Conservation (phyloP, 208 protist species). For the Acanthamoeba quina region DNA sequence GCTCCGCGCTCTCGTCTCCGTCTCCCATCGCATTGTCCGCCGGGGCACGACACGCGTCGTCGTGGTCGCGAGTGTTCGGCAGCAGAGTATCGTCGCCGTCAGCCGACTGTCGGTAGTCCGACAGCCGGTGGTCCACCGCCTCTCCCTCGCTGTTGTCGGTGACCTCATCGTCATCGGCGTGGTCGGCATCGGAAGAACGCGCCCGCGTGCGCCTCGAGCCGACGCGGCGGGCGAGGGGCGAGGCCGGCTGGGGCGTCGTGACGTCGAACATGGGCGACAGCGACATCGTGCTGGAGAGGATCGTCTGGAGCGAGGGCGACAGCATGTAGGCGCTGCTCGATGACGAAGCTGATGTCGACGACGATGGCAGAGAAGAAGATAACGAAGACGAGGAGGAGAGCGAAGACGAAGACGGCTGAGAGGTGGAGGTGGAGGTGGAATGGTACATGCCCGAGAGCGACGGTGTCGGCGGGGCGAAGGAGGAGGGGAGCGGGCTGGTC, state of each 20-base stretch:
- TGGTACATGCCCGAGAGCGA: not conserved
- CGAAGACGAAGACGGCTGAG: not conserved
- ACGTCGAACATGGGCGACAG: constrained; percentile 19
- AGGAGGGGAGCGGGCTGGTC: not conserved
- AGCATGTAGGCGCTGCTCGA: not conserved
- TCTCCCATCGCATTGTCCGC: not conserved
- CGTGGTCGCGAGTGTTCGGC: too few relatives aligned
- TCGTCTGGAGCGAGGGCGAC: not conserved
- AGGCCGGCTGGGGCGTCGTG: not conserved
- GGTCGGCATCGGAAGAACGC: not conserved
- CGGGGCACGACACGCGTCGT: not conserved
- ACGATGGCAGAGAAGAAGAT: not conserved
- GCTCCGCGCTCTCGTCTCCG: too few relatives aligned
- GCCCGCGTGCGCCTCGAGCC: too few relatives aligned
- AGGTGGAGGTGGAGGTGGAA: not conserved
- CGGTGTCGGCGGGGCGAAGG: not conserved
- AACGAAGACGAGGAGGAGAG: not conserved
- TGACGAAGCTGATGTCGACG: not conserved
- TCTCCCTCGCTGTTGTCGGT: not conserved
- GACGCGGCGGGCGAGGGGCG: not conserved
- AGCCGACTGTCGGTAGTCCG: not conserved
- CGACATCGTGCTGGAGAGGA: not conserved
- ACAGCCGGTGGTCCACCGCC: not conserved
- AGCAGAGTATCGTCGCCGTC: too few relatives aligned
- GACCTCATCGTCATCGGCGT: not conserved